Evolutionary conservation across 2,329 filamentous ascomycete genomes (phyloP).

Genomic region (Penicillium brevicompactum): DNA sequence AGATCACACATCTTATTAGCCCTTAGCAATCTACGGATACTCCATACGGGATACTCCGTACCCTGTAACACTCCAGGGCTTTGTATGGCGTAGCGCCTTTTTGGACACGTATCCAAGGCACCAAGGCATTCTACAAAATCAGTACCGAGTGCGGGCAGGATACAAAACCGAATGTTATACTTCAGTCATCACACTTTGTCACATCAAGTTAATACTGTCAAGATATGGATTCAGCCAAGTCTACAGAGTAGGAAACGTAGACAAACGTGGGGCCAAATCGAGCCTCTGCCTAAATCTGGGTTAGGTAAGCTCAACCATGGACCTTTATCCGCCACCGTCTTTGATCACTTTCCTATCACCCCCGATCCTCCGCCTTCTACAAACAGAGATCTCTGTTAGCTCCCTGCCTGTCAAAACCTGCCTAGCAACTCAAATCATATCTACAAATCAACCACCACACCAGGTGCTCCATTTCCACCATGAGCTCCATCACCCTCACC

Average conservation of each 20-base stretch:
- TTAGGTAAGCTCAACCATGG: background rate
- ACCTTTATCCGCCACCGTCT: background rate
- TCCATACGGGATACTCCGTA: background rate
- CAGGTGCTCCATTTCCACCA: background rate
- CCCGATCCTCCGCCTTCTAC: background rate
- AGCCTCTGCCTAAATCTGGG: background rate
- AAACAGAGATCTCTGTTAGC: background rate
- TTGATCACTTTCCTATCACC: background rate
- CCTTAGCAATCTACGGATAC: background rate
- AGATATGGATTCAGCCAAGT: no score
- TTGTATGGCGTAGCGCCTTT: background rate
- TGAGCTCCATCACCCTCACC: conserved; percentile 47
- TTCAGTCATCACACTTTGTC: no score
- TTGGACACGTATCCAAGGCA: background rate
- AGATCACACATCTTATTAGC: background rate
- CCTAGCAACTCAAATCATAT: no score
- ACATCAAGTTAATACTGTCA: no score
- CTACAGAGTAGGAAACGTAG: background rate
- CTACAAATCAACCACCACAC: background rate
- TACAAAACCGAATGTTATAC: no score
- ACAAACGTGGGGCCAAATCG: background rate
- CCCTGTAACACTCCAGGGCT: no score
- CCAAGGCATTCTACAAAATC: background rate
- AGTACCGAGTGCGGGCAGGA: background rate
- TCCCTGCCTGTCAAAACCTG: background rate